These are phyloP conservation scores for Paracoccidioides lutzii DNA, from an alignment of 2,329 filamentous ascomycete species.

Conservation along the genomic window DNA sequence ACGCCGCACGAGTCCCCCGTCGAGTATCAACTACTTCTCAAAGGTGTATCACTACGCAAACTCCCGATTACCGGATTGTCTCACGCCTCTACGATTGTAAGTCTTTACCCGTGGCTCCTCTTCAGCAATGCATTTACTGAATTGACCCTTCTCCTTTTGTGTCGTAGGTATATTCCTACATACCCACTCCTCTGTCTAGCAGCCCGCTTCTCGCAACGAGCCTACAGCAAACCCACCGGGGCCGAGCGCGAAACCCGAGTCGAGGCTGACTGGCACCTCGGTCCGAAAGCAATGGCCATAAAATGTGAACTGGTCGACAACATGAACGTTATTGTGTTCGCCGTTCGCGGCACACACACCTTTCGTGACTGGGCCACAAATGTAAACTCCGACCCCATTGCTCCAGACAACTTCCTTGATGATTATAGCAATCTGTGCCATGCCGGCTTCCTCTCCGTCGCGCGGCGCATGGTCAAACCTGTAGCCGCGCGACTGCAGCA, in stretches of 20 bases:
- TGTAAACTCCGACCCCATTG: slow-evolving; percentile 53
- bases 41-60: slow-evolving; percentile 73
- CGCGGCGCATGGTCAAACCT: slow-evolving; percentile 59
- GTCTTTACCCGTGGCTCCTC: slow-evolving; percentile 14
- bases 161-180: slow-evolving; percentile 52
- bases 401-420: slow-evolving; percentile 60
- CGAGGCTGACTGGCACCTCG: slow-evolving; percentile 55
- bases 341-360: slow-evolving; percentile 65
- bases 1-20: slow-evolving; percentile 23
- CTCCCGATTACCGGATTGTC: slow-evolving; percentile 54
- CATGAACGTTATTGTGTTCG: slow-evolving; percentile 67
- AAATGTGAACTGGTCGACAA: slow-evolving; percentile 69
- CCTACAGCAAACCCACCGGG: slow-evolving; percentile 53
- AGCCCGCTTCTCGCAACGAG: slow-evolving; percentile 61
- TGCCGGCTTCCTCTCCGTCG: slow-evolving; percentile 64
- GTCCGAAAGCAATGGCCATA: slow-evolving; percentile 77
- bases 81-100: slow-evolving; percentile 56
- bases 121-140: not conserved
- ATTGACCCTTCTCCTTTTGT: slow-evolving; percentile 2
- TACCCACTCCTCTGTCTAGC: slow-evolving; percentile 69
- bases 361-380: slow-evolving; percentile 85
- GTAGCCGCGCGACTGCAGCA: slow-evolving; percentile 58
- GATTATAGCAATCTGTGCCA: slow-evolving; percentile 68
- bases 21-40: slow-evolving; percentile 50
- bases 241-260: slow-evolving; percentile 57